Base-by-base conservation (phyloP, 2,329 filamentous ascomycete genomes). In the Aspergillus awamori region DNA sequence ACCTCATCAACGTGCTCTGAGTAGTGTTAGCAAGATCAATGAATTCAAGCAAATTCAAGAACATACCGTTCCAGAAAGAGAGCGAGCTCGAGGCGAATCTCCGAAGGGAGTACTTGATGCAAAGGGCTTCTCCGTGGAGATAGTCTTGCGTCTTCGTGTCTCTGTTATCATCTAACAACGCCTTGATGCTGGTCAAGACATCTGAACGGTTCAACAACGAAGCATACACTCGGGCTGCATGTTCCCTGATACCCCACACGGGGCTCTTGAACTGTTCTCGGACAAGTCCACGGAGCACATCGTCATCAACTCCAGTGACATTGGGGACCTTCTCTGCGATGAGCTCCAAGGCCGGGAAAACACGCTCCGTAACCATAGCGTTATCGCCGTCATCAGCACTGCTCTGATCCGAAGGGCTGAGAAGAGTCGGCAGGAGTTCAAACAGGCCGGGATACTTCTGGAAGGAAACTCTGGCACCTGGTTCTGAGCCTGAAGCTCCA, bases 291-390 rank as follows among this genome's bases (percentile, higher is more conserved):
- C 70, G 72, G 8, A 80, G 62, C 53, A 72, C 65, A 6, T 61
- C 60, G 49, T 78, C 74, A 24, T 74, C 71, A 3, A 69, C 67
- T n/a, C 72, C 72, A 22, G 64, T 62, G n/a, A 69, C 53, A 20
- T 74, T 72, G 0, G 78, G 77, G 1, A 78, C 66, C 59, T 80
- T 80, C 56, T 79, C 77, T 17, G 76, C 76, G 60, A 81, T 75
- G n/a, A 82, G 66, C 62, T 80, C 80, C 7, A 82, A 67, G 0
- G 78, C 80, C 8, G 79, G 79, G 65, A 81, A 82, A 3, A 81
- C 74, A 17, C 76, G 73, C 58, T 80, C 77, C 1, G 77, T 79
- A 5, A 75, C 70, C 22, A 75, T 72, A 6, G 72, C 72, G 20
- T 71, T 69, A n/a, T 74, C 72, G 20, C 69, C 67, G 8, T 65